Conservation (phyloP, 306 rosid genomes). For the Oemleria cerasiformis region DNA sequence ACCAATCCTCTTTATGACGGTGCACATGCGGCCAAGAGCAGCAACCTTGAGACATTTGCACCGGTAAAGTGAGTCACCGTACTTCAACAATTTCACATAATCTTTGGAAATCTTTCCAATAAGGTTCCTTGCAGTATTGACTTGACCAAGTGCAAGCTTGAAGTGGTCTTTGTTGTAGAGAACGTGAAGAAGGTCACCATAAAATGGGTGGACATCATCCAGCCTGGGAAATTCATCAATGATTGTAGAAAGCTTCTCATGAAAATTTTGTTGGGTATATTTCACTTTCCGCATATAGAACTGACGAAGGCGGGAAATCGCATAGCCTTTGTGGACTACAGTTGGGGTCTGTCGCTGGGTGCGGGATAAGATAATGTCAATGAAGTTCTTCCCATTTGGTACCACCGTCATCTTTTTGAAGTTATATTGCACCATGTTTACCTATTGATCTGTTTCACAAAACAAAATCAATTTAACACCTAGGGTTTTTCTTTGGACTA, state of each 20-base stretch:
- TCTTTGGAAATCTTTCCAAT: conserved; percentile 77
- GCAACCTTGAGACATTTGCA: conserved; percentile 72
- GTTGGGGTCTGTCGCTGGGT: conserved; percentile 89
- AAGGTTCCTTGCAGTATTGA: conserved; percentile 81
- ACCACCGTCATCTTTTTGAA: conserved; percentile 89
- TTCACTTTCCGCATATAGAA: conserved; percentile 90
- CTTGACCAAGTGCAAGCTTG: conserved; percentile 93
- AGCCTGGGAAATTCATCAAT: conserved; percentile 83
- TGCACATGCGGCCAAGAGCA: no score
- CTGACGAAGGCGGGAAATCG: conserved; percentile 70
- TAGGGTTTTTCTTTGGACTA: neutral
- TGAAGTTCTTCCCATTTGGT: conserved; percentile 77
- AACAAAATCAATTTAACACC: neutral
- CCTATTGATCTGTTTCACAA: neutral
- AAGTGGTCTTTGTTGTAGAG: conserved; percentile 90
- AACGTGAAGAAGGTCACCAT: conserved; percentile 80
- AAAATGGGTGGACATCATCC: conserved; percentile 77
- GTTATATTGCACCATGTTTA: conserved; percentile 75
- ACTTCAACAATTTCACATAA: conserved; percentile 73
- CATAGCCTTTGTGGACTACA: conserved; percentile 85
- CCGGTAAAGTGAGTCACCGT: conserved; percentile 79
- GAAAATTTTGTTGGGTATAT: conserved; percentile 65
- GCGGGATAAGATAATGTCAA: conserved; percentile 79
- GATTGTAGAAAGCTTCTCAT: conserved; percentile 73
- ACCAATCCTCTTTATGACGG: no score